Base-by-base conservation (phyloP, 2,329 filamentous ascomycete species). In the Apiospora arundinis region DNA sequence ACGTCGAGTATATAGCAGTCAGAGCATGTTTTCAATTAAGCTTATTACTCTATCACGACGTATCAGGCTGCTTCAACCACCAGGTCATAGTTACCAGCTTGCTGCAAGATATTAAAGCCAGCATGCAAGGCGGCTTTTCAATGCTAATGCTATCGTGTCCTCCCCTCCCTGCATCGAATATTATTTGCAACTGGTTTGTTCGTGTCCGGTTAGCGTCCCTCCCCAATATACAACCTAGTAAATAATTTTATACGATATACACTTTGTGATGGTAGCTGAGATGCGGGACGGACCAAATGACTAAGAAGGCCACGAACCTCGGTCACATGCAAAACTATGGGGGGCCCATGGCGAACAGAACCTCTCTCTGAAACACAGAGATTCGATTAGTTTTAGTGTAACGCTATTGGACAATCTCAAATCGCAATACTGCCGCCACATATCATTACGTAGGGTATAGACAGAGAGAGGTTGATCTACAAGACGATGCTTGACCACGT, bases 351-450 rank as follows among this genome's bases (percentile, higher is more conserved):
- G 52, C 32, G 11, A 21, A 37, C 25, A 11, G 28, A 63, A 40
- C 56, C 56, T 40, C 56, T 37, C 28, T 63, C 56, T 63, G 32
- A 60, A 60, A 63, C 32, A 63, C 32, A 63, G 56, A 63, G 56
- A 28, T 63, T 40, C 28, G 56, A 63, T 63, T 63, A 63, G 56
- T 63, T 63, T 63, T 63, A 63, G 56, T 63, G 56, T 67, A 46
- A 46, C 65, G 65, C 44, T 67, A 67, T 67, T 46, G 40, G 65
- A 67, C 65, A 67, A 44, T 67, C 65, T 40, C 56, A 40, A 40
- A 63, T 63, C 56, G n/a, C 56, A 63, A 63, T 40, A 37, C 56
- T 12, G 21, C 8, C 56, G 32, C 56, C 56, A 63, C 52, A 21
- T 21, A 60, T 37, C 28, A 60, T 37, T 60, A 60, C 52, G 32